A percentile compares a stretch with the other conserved stretches of the same genome.
Evolutionary conservation across 805 yeast species (phyloP).

Genomic region (Lachancea sp.): DNA sequence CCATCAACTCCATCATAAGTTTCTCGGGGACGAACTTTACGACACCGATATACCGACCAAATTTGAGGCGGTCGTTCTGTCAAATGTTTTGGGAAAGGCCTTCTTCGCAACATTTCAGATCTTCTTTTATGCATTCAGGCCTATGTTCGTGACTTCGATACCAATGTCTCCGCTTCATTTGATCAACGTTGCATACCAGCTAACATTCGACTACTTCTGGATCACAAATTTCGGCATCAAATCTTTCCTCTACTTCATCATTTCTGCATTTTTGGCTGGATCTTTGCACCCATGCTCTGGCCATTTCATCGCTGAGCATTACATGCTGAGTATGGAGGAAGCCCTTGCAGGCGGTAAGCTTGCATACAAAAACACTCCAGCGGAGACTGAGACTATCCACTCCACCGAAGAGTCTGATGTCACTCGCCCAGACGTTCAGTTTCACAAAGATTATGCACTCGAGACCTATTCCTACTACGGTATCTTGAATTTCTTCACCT

Average conservation of each 20-base stretch:
- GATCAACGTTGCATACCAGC: conserved; percentile 53
- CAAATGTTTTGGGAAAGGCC: conserved; percentile 78
- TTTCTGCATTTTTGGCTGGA: conserved; percentile 83
- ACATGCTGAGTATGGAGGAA: conserved; percentile 56
- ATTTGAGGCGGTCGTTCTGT: conserved; percentile 66
- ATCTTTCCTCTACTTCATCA: conserved; percentile 57
- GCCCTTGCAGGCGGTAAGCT: conserved; percentile 15
- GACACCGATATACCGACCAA: conserved; percentile 87
- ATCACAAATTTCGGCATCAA: conserved; percentile 58
- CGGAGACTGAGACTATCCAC: conserved; percentile 7
- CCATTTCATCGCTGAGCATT: conserved; percentile 93
- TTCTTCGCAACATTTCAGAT: conserved; percentile 88
- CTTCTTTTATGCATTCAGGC: conserved; percentile 82
- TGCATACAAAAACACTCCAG: conserved; percentile 22
- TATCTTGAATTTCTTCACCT: conserved; percentile 62
- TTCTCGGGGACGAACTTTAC: conserved; percentile 71
- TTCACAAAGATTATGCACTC: conserved; percentile 32
- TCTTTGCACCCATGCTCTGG: conserved; percentile 93
- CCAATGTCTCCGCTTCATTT: conserved; percentile 71
- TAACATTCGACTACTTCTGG: conserved; percentile 50
- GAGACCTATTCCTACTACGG: conserved; percentile 93
- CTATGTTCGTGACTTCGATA: conserved; percentile 75
- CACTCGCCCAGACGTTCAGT: conserved; percentile 12
- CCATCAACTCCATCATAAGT: conserved; percentile 87
- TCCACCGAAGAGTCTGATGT: conserved; percentile 8